These are phyloP conservation scores for Geosiphon pyriformis DNA, from an alignment of 192 early-diverging fungal species.

Conservation along the genomic window DNA sequence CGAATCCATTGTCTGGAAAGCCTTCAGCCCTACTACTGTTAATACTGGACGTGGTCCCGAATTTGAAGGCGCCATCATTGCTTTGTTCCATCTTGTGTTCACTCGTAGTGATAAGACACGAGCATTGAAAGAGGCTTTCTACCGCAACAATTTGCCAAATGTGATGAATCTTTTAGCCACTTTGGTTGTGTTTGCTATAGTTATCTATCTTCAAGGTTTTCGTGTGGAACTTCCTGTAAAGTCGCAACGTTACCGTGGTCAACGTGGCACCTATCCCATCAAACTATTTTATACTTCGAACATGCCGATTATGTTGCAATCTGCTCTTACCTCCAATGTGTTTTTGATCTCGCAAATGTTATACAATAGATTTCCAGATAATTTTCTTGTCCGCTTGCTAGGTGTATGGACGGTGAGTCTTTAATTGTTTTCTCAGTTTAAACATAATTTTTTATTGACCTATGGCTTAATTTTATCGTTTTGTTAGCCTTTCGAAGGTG, in stretches of 20 bases:
- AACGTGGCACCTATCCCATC: constrained; percentile 97
- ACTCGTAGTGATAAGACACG: constrained; percentile 95
- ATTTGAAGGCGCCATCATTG: constrained; percentile 97
- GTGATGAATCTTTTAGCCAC: constrained; percentile 92
- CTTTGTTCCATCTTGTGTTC: constrained; percentile 91
- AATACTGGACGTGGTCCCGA: constrained; percentile 97
- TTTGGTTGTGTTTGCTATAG: constrained; percentile 76
- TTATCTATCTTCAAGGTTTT: constrained; percentile 99
- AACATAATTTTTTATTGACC: constrained; percentile 3
- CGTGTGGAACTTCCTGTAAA: constrained; percentile 99
- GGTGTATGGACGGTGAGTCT: constrained; percentile 82
- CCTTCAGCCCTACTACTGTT: constrained; percentile 94
- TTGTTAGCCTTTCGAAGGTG: constrained; percentile 81
- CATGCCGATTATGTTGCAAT: constrained; percentile 99
- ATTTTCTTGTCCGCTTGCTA: constrained; percentile 85
- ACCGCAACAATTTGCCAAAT: constrained; percentile 81
- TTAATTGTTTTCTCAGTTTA: constrained; percentile 17
- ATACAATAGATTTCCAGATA: constrained; percentile 96
- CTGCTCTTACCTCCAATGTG: constrained; percentile 91
- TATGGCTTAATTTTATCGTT: neutral
- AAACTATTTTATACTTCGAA: constrained; percentile 99
- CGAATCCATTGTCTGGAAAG: constrained; percentile 99
- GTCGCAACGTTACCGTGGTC: constrained; percentile 91
- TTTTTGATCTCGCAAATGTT: constrained; percentile 99
- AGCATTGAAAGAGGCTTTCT: constrained; percentile 96